Base-by-base conservation (phyloP, 805 yeast genomes). In the Blastobotrys muscicola region DNA sequence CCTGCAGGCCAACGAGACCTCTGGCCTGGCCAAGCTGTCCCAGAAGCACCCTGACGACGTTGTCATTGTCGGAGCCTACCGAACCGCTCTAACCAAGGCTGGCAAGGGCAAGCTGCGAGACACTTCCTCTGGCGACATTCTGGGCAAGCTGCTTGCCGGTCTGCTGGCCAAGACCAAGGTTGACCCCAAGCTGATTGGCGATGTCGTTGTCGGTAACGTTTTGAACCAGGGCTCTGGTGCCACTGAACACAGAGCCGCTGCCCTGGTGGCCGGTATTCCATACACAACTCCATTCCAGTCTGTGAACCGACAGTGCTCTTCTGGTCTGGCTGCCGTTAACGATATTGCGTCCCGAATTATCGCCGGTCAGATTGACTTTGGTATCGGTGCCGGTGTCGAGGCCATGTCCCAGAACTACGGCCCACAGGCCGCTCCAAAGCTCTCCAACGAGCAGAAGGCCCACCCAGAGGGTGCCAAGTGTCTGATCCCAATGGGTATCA, bases 201-300 rank as follows among this genome's bases (percentile, higher is more conserved):
- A 90, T 57, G 80, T 90, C 46, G 81, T 81, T 29, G 80, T 85
- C 50, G 97, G 97, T 53, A 90, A 90, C 62, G 97, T 90, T 23
- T 73, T 89, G 59, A 86, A 89, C 68, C 75, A 77, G 39, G 95
- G 95, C 36, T 94, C 97, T 16, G 97, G 97, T 56, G 95, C 92
- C 43, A 82, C 82, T 45, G 97, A 89, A 66, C 95, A 85, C 66
- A 73, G 97, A 55, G 95, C 94, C 39, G 96, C 97, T 35, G 72
- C 76, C 52, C 73, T 90, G 45, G 92, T 89, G 14, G 94, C 97
- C 8, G 97, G 96, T 32, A 73, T 89, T 42, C 97, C 97, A 29
- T 68, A 81, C 61, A 65, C 79, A 2, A 72, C 81, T 10, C 89
- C 95, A 8, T 85, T 89, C 54, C 67, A 78, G 56, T 87, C 95